A percentile compares a stretch with the other conserved stretches of the same genome.
Evolutionary conservation across 495 filamentous ascomycete species (phyloP).

Genomic region (Penicillium turbatum): DNA sequence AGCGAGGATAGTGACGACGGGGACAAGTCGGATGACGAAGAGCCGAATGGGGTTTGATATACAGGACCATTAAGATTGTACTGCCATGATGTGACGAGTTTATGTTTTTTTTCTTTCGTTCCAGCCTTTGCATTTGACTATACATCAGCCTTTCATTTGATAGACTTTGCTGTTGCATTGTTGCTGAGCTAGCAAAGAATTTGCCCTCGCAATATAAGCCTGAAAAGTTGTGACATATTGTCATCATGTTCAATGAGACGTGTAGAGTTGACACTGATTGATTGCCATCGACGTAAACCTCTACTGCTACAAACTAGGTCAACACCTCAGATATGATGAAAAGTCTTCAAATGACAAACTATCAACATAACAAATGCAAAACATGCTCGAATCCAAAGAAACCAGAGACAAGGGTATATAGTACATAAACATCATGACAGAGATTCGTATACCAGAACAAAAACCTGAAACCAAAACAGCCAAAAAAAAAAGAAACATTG

Average conservation of each 20-base stretch:
- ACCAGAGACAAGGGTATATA: constrained; percentile 8
- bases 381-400: too few relatives aligned
- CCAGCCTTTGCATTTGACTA: constrained; percentile 18
- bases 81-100: constrained; percentile 16
- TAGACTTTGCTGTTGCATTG: not conserved
- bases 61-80: not conserved
- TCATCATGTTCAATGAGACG: too few relatives aligned
- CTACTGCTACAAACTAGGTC: too few relatives aligned
- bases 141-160: not conserved
- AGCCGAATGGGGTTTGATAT: constrained; percentile 16
- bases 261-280: not conserved
- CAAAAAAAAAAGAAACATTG: not conserved
- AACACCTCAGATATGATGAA: too few relatives aligned
- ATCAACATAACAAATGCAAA: too few relatives aligned
- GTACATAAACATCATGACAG: not conserved
- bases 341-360: too few relatives aligned
- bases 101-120: constrained; percentile 4
- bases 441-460: too few relatives aligned
- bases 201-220: too few relatives aligned
- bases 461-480: not conserved
- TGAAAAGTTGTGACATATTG: too few relatives aligned
- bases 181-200: not conserved
- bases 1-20: constrained; percentile 53
- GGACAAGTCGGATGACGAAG: constrained; percentile 49
- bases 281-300: too few relatives aligned